Evolutionary conservation across 148 eudicot species (phyloP), one percentile per base, ranked within the genome.

Genomic region (Pharnaceum exiguum): DNA sequence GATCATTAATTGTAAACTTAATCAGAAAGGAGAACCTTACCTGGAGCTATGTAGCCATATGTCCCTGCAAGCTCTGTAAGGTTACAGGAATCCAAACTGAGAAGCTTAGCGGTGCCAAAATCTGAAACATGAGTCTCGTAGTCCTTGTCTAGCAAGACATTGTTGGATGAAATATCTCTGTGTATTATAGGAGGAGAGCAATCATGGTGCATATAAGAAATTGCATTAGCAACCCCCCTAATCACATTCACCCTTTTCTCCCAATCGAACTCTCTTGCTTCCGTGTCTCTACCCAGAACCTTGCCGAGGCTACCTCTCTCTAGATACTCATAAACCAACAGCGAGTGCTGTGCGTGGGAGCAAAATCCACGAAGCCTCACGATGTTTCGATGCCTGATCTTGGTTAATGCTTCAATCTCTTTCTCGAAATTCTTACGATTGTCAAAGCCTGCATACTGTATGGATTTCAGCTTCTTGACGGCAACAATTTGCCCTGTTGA

Each of bases 341-440:
- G 46, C 3, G 77, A 77, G 31, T 71, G 66, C 35, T 58, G 59
- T 2, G 27, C 35, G 47, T 69, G 60, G 8, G 72, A 68, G 46
- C 70, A 81, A 45, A 60, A 77, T 9, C 82, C 85, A 30, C 57
- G 54, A 1, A 81, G 66, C 57, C 68, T 77, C 15, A 77, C 81
- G 19, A 80, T 73, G 62, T 80, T 76, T 17, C 84, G 46, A 29
- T 80, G 85, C 28, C 78, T 45, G 19, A 80, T 70, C 57, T 57
- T 53, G 9, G 81, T 65, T 43, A 81, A 43, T 10, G 72, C 75
- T 47, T 50, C 42, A 10, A 81, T 60, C 60, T 81, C 82, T 10
- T 64, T 46, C 53, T 74, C 40, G 25, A 81, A 74, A 1, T 36
- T 56, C 22, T 54, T 49, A 5, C 2, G 49, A 48, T 67, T 46